A percentile compares a stretch with the other conserved stretches of the same genome.
phyloP scores from a whole-genome alignment of 2,329 filamentous ascomycete genomes.

The Cercospora sp. region DNA sequence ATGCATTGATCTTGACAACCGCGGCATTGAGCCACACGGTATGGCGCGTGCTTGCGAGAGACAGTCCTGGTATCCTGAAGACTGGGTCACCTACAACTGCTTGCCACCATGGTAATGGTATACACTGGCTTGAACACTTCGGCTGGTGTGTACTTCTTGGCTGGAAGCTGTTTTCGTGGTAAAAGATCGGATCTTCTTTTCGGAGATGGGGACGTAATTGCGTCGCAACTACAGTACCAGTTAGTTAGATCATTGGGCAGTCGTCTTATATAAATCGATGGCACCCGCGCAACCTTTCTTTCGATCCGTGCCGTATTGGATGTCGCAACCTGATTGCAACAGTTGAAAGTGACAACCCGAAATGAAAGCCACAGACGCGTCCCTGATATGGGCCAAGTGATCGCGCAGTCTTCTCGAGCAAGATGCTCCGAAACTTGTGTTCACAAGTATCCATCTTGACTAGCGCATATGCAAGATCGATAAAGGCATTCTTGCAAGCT shows the following conservation, averaged over 20 bases:
- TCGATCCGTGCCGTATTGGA: not conserved
- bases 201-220: not conserved
- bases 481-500: too few species aligned
- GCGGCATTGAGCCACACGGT: constrained; percentile 12
- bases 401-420: too few species aligned
- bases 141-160: not conserved
- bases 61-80: not conserved
- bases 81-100: not conserved
- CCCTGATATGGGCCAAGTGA: too few species aligned
- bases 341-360: not conserved
- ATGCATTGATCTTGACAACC: constrained; percentile 6
- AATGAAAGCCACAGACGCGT: not conserved
- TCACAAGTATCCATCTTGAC: too few species aligned
- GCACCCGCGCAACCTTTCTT: not conserved
- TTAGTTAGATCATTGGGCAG: not conserved
- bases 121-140: not conserved
- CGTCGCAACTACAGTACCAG: not conserved
- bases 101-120: not conserved
- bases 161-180: not conserved
- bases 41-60: constrained; percentile 13
- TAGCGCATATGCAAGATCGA: too few species aligned
- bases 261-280: not conserved
- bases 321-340: too few species aligned
- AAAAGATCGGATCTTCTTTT: not conserved
- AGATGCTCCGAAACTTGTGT: too few species aligned